phyloP scores from a whole-genome alignment of 441 rosid species.

The Corymbia calophylla region DNA sequence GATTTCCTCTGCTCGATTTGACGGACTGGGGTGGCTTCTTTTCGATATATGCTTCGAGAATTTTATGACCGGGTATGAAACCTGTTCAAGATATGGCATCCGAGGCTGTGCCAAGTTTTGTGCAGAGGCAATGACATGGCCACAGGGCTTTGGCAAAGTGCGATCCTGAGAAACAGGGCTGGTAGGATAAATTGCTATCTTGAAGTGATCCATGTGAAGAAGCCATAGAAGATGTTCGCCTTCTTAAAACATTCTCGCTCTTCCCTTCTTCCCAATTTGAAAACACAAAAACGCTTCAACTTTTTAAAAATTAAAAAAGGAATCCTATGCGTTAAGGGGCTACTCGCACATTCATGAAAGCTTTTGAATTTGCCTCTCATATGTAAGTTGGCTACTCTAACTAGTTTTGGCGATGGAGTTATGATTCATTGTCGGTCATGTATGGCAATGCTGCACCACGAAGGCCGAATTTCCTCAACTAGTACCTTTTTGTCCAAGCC shows the following conservation, averaged over 20 bases:
- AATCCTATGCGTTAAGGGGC: not conserved
- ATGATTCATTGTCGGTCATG: not conserved
- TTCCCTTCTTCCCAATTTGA: not conserved
- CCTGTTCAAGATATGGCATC: not conserved
- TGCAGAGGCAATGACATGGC: not conserved
- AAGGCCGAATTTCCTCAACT: not conserved
- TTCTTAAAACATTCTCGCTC: not conserved
- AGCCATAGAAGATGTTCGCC: not conserved
- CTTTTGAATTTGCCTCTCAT: not conserved
- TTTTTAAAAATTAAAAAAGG: not conserved
- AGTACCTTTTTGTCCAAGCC: not conserved
- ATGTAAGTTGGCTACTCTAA: not conserved
- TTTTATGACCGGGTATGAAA: not conserved
- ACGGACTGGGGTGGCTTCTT: not conserved
- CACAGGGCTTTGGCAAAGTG: not conserved
- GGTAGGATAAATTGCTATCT: not conserved
- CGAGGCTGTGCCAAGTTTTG: not conserved
- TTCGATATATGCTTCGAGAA: not conserved
- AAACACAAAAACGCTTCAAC: not conserved
- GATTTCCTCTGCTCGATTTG: not conserved
- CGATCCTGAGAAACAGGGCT: not conserved
- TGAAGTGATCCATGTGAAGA: not conserved
- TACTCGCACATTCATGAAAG: not conserved
- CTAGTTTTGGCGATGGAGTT: not conserved
- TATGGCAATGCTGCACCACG: not conserved